A percentile compares a stretch with the other conserved stretches of the same genome.
These are phyloP conservation scores for Rhinocladiella similis DNA, from an alignment of 2,329 filamentous ascomycete genomes.

Conservation along the genomic window DNA sequence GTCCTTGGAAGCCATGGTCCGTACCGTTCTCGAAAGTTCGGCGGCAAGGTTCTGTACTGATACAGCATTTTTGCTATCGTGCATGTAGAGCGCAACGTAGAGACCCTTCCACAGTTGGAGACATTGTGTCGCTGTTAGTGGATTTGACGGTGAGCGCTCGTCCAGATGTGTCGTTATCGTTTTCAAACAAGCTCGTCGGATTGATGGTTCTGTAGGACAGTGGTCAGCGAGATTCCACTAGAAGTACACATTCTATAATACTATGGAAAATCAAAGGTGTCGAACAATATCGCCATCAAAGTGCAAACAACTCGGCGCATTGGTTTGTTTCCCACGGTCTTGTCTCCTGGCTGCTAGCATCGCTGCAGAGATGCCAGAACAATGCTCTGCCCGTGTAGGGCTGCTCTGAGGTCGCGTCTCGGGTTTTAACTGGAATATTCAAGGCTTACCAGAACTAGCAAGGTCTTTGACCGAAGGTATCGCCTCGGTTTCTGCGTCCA, in stretches of 20 bases:
- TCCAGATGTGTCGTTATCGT: constrained; percentile 22
- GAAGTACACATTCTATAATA: too few relatives aligned
- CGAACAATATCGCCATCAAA: too few relatives aligned
- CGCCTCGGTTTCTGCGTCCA: constrained; percentile 3
- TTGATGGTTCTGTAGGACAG: constrained; percentile 15
- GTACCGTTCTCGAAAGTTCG: constrained; percentile 22
- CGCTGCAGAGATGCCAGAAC: too few relatives aligned
- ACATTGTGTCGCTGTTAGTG: constrained; percentile 23
- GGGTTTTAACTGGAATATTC: background rate
- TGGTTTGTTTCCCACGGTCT: too few relatives aligned
- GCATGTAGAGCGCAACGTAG: constrained; percentile 31
- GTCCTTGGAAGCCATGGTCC: constrained; percentile 18
- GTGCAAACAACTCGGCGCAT: too few relatives aligned
- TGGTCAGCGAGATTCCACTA: constrained; percentile 7
- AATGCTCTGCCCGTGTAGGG: too few relatives aligned
- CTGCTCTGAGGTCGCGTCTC: background rate
- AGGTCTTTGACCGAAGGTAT: constrained; percentile 30
- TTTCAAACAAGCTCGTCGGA: constrained; percentile 24
- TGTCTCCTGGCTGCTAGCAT: too few relatives aligned
- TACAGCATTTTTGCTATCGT: constrained; percentile 28
- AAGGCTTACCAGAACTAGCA: constrained; percentile 28
- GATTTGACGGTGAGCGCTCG: constrained; percentile 12
- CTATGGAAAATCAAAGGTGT: too few relatives aligned
- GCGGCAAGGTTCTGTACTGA: constrained; percentile 27
- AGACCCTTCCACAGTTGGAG: constrained; percentile 30